Percentiles rank a stretch among this genome's conserved stretches.
Conservation (phyloP, 805 yeast genomes). For the Hyphopichia homilentoma region DNA sequence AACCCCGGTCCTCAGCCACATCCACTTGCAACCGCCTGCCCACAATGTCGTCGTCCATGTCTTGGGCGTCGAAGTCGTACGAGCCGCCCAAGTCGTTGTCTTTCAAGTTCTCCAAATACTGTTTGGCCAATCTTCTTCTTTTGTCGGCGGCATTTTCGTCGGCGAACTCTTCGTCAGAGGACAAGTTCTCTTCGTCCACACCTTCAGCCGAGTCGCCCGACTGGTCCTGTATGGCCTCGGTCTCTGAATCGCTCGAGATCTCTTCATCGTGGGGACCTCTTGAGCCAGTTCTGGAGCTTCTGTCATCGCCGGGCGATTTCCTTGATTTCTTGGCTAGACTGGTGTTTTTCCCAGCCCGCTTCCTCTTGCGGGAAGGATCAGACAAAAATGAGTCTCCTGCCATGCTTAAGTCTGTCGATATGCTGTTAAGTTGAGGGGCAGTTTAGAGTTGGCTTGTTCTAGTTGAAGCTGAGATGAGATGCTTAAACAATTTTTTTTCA, state of each 20-base stretch:
- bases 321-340: conserved; percentile 18
- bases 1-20: conserved; percentile 87
- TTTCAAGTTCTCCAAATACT: conserved; percentile 78
- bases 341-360: conserved; percentile 26
- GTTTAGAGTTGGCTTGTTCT: no score
- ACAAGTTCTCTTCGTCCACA: conserved; percentile 40
- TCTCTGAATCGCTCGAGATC: conserved; percentile 47
- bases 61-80: conserved; percentile 75
- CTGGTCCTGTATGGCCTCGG: conserved; percentile 43
- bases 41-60: conserved; percentile 82
- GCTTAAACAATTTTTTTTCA: no score
- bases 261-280: conserved; percentile 44
- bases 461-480: no score
- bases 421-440: no score
- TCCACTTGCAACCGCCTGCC: conserved; percentile 78
- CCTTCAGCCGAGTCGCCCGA: conserved; percentile 37
- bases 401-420: no score
- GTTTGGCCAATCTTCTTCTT: conserved; percentile 90
- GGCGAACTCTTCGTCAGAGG: conserved; percentile 69
- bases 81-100: conserved; percentile 46
- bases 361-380: conserved; percentile 54
- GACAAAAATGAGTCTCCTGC: conserved; percentile 61
- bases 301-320: conserved; percentile 16
- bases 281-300: conserved; percentile 6
- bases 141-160: conserved; percentile 87